Percentiles rank a stretch among this genome's conserved stretches.
Evolutionary conservation across 257 asterid species (phyloP).

Genomic region (Nicotiana otophora): DNA sequence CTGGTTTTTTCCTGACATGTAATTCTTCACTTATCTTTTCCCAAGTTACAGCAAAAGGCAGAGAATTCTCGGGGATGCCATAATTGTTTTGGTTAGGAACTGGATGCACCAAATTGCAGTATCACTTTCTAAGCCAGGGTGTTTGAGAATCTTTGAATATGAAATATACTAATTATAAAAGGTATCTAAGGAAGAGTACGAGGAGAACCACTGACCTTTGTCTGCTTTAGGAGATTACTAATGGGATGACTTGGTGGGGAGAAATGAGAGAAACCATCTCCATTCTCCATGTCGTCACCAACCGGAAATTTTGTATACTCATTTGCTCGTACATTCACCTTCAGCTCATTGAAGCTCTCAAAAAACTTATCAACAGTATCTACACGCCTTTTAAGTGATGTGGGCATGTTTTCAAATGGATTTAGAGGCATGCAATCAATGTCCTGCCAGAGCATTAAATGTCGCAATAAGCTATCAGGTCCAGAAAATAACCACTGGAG

Average conservation of each 20-base stretch:
- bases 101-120: not conserved
- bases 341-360: conserved; percentile 50
- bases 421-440: conserved; percentile 85
- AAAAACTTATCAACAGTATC: conserved; percentile 44
- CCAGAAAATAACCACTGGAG: not conserved
- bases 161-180: not conserved
- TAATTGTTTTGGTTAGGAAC: too few relatives aligned
- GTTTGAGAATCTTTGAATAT: not conserved
- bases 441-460: conserved; percentile 48
- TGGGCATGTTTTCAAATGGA: conserved; percentile 65
- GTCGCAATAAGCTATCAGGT: not conserved
- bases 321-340: conserved; percentile 41
- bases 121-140: not conserved
- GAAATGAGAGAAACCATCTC: conserved; percentile 37
- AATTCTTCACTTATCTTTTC: too few relatives aligned
- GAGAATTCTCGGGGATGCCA: too few relatives aligned
- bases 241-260: conserved; percentile 45
- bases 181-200: not conserved
- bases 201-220: conserved; percentile 42
- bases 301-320: conserved; percentile 37
- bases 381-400: conserved; percentile 41
- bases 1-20: too few relatives aligned
- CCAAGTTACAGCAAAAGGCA: too few relatives aligned
- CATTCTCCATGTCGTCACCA: conserved; percentile 42
- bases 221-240: conserved; percentile 39